These are phyloP conservation scores for Saccharomycopsis fodiens DNA, from an alignment of 805 yeast genomes.

Conservation along the genomic window DNA sequence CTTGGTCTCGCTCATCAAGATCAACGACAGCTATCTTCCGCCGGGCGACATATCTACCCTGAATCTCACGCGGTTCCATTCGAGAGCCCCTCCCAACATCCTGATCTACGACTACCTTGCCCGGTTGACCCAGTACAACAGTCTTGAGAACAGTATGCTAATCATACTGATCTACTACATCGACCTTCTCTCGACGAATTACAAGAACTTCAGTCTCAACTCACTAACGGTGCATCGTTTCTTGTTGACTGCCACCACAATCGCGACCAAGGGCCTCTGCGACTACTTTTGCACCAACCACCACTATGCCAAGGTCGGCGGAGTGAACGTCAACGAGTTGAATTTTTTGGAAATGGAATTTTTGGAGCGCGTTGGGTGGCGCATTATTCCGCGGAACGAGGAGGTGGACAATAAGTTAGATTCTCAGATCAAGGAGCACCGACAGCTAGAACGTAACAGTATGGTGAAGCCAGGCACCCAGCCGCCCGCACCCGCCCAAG, in stretches of 20 bases:
- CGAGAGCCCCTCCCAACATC: slow-evolving; percentile 85
- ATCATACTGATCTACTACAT: slow-evolving; percentile 83
- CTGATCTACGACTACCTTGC: slow-evolving; percentile 70
- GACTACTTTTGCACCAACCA: slow-evolving; percentile 91
- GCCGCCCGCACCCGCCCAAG: slow-evolving; percentile 20
- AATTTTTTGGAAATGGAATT: slow-evolving; percentile 88
- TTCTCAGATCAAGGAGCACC: slow-evolving; percentile 30
- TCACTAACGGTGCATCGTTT: slow-evolving; percentile 92
- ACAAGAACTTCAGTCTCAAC: slow-evolving; percentile 73
- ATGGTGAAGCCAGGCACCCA: slow-evolving; percentile 20
- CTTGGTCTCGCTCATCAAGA: slow-evolving; percentile 63
- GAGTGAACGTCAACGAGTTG: slow-evolving; percentile 74
- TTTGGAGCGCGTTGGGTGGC: slow-evolving; percentile 69
- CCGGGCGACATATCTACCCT: slow-evolving; percentile 29
- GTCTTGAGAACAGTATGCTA: slow-evolving; percentile 75
- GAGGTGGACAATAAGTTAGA: slow-evolving; percentile 33
- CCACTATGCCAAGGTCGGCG: slow-evolving; percentile 95
- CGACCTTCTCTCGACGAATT: slow-evolving; percentile 72
- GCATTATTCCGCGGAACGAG: slow-evolving; percentile 52
- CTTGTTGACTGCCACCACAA: slow-evolving; percentile 80
- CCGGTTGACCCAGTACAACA: slow-evolving; percentile 75
- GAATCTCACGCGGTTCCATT: slow-evolving; percentile 80
- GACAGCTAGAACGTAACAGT: no score
- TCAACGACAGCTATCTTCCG: slow-evolving; percentile 53
- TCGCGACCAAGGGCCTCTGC: slow-evolving; percentile 85